phyloP scores from a whole-genome alignment of 495 filamentous ascomycete species.

The Pyrenopolyporus hunteri region DNA sequence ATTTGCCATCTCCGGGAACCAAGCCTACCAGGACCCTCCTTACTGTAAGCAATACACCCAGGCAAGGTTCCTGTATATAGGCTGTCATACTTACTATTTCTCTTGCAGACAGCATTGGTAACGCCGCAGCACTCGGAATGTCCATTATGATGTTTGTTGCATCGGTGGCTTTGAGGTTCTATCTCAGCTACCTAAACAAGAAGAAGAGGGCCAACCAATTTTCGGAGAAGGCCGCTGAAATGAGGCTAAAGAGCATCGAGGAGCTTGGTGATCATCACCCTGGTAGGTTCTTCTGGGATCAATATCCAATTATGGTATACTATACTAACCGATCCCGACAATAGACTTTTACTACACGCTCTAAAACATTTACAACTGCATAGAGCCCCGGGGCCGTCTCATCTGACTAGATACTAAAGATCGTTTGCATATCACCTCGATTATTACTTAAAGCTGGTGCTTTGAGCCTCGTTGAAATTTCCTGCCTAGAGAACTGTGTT shows the following conservation, averaged over 20 bases:
- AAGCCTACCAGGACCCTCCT: constrained; percentile 35
- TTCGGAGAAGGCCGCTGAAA: constrained; percentile 6
- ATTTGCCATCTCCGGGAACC: constrained; percentile 34
- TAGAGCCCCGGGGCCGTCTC: not conserved
- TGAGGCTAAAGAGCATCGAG: constrained; percentile 26
- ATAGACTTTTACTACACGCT: constrained; percentile 32
- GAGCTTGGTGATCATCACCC: constrained; percentile 35
- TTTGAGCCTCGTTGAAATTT: not conserved
- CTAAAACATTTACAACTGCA: not conserved
- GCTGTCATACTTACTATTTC: not conserved
- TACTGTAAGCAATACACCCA: constrained; percentile 16
- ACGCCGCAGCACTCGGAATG: constrained; percentile 26
- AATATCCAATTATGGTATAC: not conserved
- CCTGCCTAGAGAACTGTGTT: no score
- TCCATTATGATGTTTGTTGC: constrained; percentile 27
- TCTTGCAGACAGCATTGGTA: constrained; percentile 28
- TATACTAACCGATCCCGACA: not conserved
- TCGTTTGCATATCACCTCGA: not conserved
- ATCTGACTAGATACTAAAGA: not conserved
- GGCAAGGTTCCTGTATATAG: not conserved
- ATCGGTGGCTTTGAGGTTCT: constrained; percentile 15
- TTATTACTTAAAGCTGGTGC: not conserved
- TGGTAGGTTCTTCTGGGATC: constrained; percentile 18
- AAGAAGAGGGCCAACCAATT: constrained; percentile 30
- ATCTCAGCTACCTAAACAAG: constrained; percentile 29